Base-by-base conservation (phyloP, 2,329 filamentous ascomycete species). In the Monascus ruber region DNA sequence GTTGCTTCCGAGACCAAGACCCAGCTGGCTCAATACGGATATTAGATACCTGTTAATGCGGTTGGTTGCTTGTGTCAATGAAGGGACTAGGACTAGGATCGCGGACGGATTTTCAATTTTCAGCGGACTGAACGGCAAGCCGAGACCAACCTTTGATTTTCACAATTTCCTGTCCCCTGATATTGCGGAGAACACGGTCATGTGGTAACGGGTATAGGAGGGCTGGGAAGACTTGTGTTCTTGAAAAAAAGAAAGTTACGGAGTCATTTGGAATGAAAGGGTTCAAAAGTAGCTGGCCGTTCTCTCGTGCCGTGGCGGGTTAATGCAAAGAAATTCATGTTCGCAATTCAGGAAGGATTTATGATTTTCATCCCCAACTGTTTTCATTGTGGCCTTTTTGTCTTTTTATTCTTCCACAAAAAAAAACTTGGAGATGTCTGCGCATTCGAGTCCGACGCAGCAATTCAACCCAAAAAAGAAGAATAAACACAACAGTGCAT, bases 21-120 rank as follows among this genome's bases (percentile, higher is more conserved):
- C 76, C 81, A 91, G 71, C 83, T 96, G 67, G 84, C 84, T 72
- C 73, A 81, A 63, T 86, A 77, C 73, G 89, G 88, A 69, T 94
- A 94, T 81, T 96, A 94, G 59, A 64, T 62, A 60, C 55, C 55
- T 62, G 44, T 52, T 55, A 50, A 52, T 47, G 55, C 53, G 55
- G 56, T 53, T 54, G 60, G 59, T 60, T 63, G 55, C 50, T 59
- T 60, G 56, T 61, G 56, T 57, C 53, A 55, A 53, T 59, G 54
- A 58, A 53, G 49, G 55, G 53, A 54, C 56, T 10, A 29, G 52
- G 58, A 55, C 59, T 56, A 54, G 56, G 50, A 62, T 60, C 56
- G 60, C 54, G 54, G 53, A 56, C 57, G 58, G 56, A 55, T 59
- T 40, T 55, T 59, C 46, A 29, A 6, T 10, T 58, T 56, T 50